Base-by-base conservation (phyloP, 345 rosid genomes). In the Boechera stricta region DNA sequence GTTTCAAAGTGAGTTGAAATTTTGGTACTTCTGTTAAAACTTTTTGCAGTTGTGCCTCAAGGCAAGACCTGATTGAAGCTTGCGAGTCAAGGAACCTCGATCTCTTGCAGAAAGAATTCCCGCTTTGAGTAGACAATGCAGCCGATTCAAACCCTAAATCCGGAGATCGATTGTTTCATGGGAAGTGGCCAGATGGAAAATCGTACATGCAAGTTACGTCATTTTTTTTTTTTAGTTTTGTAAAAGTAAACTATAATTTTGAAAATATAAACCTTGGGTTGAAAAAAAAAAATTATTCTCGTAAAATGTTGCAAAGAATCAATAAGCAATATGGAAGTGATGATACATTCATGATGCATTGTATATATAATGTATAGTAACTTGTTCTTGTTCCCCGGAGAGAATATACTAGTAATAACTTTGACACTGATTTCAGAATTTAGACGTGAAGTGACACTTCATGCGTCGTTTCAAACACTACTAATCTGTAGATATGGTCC, bases 21-120 rank as follows among this genome's bases (percentile, higher is more conserved):
- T 10, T 35, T 13, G 61, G 1, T 54, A 36, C 3, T 29, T 26
- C 8, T 16, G 35, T 56, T 51, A 51, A 28, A 28, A 29, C 18
- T 58, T 41, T 69, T 26, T 64, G 81, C 89, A 95, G 99, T 74
- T 90, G 89, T 77, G 96, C 92, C 58, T 88, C 92, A 13, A 82
- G 97, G 81, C 84, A 83, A 21, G 99, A 95, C 85, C 82, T 95
- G 86, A 52, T 95, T 74, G 92, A 85, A 80, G 96, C 94, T 74
- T 95, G 99, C 60, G 94, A 95, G 83, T 77, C 97, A n/a, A 90
- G 97, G 80, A 95, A 91, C 82, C 90, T 95, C 3, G 98, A 95
- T 73, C 58, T 86, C 57, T 89, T 95, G 51, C 97, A 89, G 82
- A 90, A 88, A 78, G 97, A 89, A 67, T 95, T 95, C 80, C 99